Conservation (phyloP, 176 grass and related monocot species). For the Miscanthus lutarioriparius region DNA sequence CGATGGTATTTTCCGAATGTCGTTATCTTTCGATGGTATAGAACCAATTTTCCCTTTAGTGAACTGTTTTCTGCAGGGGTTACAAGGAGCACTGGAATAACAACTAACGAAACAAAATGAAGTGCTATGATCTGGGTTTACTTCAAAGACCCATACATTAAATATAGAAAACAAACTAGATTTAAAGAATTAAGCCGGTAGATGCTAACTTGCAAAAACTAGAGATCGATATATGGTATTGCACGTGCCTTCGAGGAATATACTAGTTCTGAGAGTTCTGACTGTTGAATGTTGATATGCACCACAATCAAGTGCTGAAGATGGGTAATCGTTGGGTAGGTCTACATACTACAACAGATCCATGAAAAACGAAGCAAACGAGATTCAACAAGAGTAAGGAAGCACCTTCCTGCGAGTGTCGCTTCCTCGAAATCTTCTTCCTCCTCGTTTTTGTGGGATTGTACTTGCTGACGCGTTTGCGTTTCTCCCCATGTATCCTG, state of each 20-base stretch:
- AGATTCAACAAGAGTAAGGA: too few species aligned
- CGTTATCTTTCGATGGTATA: too few species aligned
- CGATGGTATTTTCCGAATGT: too few species aligned
- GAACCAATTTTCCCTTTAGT: too few species aligned
- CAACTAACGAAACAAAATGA: background rate
- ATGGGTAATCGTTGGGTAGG: background rate
- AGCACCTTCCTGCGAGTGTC: background rate
- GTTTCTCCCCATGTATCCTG: background rate
- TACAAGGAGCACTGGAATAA: background rate
- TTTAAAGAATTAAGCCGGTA: background rate
- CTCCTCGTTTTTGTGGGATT: background rate
- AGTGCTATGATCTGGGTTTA: background rate
- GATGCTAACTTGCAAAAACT: background rate
- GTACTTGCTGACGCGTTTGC: background rate
- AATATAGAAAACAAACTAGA: background rate
- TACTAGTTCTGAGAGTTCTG: background rate
- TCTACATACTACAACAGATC: background rate
- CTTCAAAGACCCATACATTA: background rate
- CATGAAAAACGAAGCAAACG: background rate
- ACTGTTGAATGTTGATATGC: background rate
- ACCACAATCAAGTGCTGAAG: background rate
- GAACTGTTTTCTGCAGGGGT: background rate
- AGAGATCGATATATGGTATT: too few species aligned
- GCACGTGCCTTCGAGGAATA: background rate
- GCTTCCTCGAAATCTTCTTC: background rate